These are phyloP conservation scores for Boletellus deceptivus DNA, from an alignment of 1,284 basidiomycete species.

Conservation along the genomic window DNA sequence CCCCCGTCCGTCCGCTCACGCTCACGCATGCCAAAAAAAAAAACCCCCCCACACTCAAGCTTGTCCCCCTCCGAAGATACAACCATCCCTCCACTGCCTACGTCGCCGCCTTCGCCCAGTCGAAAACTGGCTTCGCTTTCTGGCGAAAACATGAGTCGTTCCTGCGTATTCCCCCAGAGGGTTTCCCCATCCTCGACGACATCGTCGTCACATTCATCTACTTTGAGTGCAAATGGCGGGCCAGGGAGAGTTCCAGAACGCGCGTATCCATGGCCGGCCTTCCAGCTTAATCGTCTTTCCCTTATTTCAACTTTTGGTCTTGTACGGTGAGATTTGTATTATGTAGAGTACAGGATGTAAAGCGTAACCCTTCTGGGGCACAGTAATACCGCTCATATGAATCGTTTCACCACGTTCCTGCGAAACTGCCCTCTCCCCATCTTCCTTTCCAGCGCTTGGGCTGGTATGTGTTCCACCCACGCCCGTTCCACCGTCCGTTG, in stretches of 20 bases:
- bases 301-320: not conserved
- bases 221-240: slow-evolving; percentile 31
- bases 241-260: slow-evolving; percentile 21
- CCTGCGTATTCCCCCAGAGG: slow-evolving; percentile 30
- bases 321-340: not conserved
- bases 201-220: slow-evolving; percentile 38
- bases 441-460: slow-evolving; percentile 14
- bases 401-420: slow-evolving; percentile 9
- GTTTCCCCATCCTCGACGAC: slow-evolving; percentile 33
- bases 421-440: slow-evolving; percentile 16
- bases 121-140: slow-evolving; percentile 17
- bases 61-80: slow-evolving; percentile 21
- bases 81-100: slow-evolving; percentile 8
- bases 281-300: slow-evolving; percentile 4
- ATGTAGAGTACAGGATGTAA: too few relatives aligned
- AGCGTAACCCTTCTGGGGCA: not conserved
- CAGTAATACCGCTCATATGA: slow-evolving; percentile 2
- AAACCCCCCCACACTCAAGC: slow-evolving; percentile 12
- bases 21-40: too few relatives aligned
- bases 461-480: slow-evolving; percentile 5
- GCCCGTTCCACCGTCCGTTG: not conserved
- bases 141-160: slow-evolving; percentile 23
- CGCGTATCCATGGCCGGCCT: slow-evolving; percentile 8
- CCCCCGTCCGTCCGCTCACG: too few relatives aligned
- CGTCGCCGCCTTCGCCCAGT: slow-evolving; percentile 31